Evolutionary conservation across 108 stramenopile species (phyloP), one percentile per base, ranked within the genome.

Genomic region (Nitzschia inconspicua): DNA sequence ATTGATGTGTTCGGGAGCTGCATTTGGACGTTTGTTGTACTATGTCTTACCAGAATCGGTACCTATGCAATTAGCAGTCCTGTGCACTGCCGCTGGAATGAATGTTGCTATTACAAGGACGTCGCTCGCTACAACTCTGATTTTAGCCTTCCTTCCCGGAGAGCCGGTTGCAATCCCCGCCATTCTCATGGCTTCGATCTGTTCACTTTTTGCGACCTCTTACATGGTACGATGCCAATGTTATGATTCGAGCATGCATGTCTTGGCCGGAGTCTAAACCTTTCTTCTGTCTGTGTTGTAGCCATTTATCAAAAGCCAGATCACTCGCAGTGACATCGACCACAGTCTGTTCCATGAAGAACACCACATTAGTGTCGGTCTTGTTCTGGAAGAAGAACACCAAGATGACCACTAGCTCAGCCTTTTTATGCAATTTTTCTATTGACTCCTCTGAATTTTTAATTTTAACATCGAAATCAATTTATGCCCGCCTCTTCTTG

Each of bases 41-140:
- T 61, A 55, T 34, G 48, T 65, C 20, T 48, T 84, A 13, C 72
- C 71, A 9, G 76, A 73, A 8, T 36, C 53, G 2, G 47, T 84
- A n/a, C 71, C 70, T 6, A 11, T 72, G 23, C 68, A 66, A 47
- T 22, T 77, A 25, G 57, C 65, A 3, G 62, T 65, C 7, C 68
- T 85, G 6, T 79, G 79, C 41, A 69, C 80, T 29, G 78, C 80
- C 19, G 84, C 80, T 19, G 78, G 66, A 7, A 79, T 85, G 26
- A 85, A 85, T 60, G 84, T 85, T 35, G 77, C 79, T 8, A 85
- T 85, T 20, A 85, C 84, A 42, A 41, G 84, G 35, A 85, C 84
- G 16, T 41, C 80, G 0, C 47, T 85, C 5, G 84, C 84, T 11
- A 76, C 76, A 7, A 60, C 76, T 6, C 51, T 85, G 28, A 85